Conservation (phyloP, 768 basidiomycete genomes). For the Leccinum barrowsii region DNA sequence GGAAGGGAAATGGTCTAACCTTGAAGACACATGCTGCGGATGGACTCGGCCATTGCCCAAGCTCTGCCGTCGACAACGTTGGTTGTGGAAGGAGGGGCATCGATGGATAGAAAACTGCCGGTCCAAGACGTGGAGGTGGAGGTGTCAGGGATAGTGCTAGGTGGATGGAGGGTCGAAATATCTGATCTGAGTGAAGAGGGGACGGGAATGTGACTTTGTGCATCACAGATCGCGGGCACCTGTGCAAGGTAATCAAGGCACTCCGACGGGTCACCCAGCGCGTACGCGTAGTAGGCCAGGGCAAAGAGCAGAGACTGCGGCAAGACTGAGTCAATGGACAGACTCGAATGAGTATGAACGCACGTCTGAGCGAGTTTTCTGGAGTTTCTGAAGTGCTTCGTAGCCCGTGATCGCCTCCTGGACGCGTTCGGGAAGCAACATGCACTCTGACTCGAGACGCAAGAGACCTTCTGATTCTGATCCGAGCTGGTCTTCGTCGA, state of each 20-base stretch:
- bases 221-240: constrained; percentile 52
- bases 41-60: constrained; percentile 69
- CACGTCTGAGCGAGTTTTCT: constrained; percentile 55
- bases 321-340: constrained; percentile 7
- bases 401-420: constrained; percentile 59
- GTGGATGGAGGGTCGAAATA: constrained; percentile 35
- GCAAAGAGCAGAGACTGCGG: constrained; percentile 63
- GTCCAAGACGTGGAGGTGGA: constrained; percentile 50
- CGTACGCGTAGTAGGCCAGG: constrained; percentile 79
- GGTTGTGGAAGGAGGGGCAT: constrained; percentile 38
- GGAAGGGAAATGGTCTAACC: constrained; percentile 42
- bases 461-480: constrained; percentile 34
- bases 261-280: constrained; percentile 59
- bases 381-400: constrained; percentile 47
- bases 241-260: constrained; percentile 58
- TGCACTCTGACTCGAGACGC: constrained; percentile 52
- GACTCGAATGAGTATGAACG: constrained; percentile 27
- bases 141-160: constrained; percentile 31
- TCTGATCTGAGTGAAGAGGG: constrained; percentile 42
- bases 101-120: constrained; percentile 46
- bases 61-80: constrained; percentile 67
- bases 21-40: constrained; percentile 75
- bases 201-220: constrained; percentile 50
- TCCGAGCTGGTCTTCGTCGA: constrained; percentile 57
- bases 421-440: constrained; percentile 49